Evolutionary conservation across 768 basidiomycete species (phyloP).

Genomic region (Lactifluus rugatus): DNA sequence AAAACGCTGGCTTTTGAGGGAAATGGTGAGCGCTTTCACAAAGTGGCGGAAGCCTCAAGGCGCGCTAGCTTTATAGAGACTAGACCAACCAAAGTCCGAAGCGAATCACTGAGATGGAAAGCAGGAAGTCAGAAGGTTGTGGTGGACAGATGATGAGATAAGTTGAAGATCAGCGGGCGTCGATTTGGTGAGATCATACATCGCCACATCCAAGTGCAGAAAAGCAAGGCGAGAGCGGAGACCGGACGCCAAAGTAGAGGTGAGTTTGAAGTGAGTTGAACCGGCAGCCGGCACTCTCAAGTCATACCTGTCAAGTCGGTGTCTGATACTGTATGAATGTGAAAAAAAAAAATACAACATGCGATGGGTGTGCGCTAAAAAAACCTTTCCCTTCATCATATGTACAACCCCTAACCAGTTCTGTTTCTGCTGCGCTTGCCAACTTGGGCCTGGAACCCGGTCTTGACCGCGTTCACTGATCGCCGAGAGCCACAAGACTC

Average conservation of each 20-base stretch:
- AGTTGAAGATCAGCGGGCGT: slow-evolving; percentile 18
- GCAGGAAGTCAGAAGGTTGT: slow-evolving; percentile 13
- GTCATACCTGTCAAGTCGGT: slow-evolving; percentile 15
- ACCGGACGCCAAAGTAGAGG: slow-evolving; percentile 5
- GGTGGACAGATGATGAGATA: slow-evolving; percentile 8
- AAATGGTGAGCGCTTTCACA: slow-evolving; percentile 11
- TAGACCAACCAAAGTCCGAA: slow-evolving; percentile 15
- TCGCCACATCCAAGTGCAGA: slow-evolving; percentile 10
- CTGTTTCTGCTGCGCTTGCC: slow-evolving; percentile 81
- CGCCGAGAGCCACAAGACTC: slow-evolving; percentile 85
- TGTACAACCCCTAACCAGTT: slow-evolving; percentile 37
- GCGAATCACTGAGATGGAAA: slow-evolving; percentile 17
- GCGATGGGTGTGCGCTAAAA: slow-evolving; percentile 17
- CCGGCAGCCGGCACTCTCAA: neutral
- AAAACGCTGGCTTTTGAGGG: slow-evolving; percentile 15
- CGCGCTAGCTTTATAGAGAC: slow-evolving; percentile 17
- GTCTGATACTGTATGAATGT: slow-evolving; percentile 14
- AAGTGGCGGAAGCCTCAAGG: slow-evolving; percentile 14
- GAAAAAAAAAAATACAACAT: slow-evolving; percentile 20
- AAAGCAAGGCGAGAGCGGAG: slow-evolving; percentile 5
- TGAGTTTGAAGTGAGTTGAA: slow-evolving; percentile 10
- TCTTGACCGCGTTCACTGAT: slow-evolving; percentile 95
- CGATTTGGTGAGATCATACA: slow-evolving; percentile 17
- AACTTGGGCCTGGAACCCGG: slow-evolving; percentile 95
- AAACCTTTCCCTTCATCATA: slow-evolving; percentile 3